Conservation (phyloP, 345 rosid genomes). For the Hirschfeldia incana region DNA sequence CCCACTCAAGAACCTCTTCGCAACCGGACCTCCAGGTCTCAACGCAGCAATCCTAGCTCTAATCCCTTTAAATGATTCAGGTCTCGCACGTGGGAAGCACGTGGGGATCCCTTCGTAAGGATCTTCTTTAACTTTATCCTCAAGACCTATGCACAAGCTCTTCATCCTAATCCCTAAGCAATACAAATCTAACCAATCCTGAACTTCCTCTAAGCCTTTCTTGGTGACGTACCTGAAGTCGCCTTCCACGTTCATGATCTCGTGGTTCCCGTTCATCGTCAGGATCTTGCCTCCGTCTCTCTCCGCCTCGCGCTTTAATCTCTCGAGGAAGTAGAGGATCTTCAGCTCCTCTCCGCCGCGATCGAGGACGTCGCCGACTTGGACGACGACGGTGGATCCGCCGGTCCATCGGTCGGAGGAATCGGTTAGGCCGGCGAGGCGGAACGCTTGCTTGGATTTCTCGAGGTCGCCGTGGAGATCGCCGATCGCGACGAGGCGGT, state of each 20-base stretch:
- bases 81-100: slow-evolving; percentile 48
- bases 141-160: slow-evolving; percentile 55
- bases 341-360: slow-evolving; percentile 84
- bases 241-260: slow-evolving; percentile 85
- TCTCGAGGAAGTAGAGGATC: slow-evolving; percentile 81
- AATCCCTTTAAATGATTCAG: slow-evolving; percentile 47
- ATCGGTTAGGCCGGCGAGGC: slow-evolving; percentile 73
- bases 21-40: slow-evolving; percentile 69
- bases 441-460: slow-evolving; percentile 64
- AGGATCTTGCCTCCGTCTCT: slow-evolving; percentile 62
- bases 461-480: slow-evolving; percentile 88
- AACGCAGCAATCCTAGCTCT: slow-evolving; percentile 85
- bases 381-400: slow-evolving; percentile 75
- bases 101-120: slow-evolving; percentile 63
- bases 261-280: slow-evolving; percentile 93
- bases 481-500: slow-evolving; percentile 78
- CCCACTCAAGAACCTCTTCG: slow-evolving; percentile 57
- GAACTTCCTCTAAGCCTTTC: slow-evolving; percentile 64
- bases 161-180: slow-evolving; percentile 65
- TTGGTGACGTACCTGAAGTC: slow-evolving; percentile 73
- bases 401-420: slow-evolving; percentile 65
- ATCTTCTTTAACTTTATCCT: slow-evolving; percentile 48
- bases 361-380: slow-evolving; percentile 86
- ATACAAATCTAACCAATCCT: slow-evolving; percentile 77
- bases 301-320: slow-evolving; percentile 66